Percentiles rank a stretch among this genome's conserved stretches.
Evolutionary conservation across 73 alveolate species (phyloP).

Genomic region (Tetrahymena borealis): DNA sequence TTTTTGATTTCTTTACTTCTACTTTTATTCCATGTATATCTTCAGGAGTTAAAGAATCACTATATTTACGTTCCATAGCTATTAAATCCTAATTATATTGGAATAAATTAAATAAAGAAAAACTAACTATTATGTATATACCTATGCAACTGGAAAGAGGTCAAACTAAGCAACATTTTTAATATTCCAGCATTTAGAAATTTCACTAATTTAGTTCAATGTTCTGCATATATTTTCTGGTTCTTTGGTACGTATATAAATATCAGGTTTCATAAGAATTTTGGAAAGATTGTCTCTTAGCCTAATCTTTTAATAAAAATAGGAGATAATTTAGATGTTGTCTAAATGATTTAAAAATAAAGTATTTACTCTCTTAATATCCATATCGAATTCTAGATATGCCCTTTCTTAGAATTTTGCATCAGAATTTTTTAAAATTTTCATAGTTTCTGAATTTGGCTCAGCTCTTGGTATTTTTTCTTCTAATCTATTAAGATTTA

Average conservation of each 20-base stretch:
- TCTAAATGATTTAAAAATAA: neutral
- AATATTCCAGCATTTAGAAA: conserved; percentile 52
- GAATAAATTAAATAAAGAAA: conserved; percentile 42
- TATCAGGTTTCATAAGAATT: conserved; percentile 62
- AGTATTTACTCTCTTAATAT: conserved; percentile 25
- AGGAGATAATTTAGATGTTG: neutral
- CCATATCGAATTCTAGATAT: conserved; percentile 52
- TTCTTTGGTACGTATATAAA: conserved; percentile 59
- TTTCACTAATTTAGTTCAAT: conserved; percentile 55
- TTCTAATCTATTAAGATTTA: conserved; percentile 36
- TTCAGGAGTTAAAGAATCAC: conserved; percentile 49
- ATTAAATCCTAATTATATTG: conserved; percentile 34
- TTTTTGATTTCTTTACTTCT: conserved; percentile 18
- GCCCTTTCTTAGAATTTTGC: conserved; percentile 49
- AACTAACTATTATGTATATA: too few relatives aligned
- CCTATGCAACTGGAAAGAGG: neutral
- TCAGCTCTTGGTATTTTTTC: conserved; percentile 35
- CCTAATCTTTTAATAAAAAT: conserved; percentile 9
- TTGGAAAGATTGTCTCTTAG: conserved; percentile 51
- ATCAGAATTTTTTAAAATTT: conserved; percentile 56
- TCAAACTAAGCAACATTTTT: conserved; percentile 40
- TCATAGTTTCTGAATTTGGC: conserved; percentile 48
- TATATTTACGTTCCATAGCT: conserved; percentile 56
- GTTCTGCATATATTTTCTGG: conserved; percentile 66
- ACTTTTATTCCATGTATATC: conserved; percentile 51